Base-by-base conservation (phyloP, 768 basidiomycete species). In the Hygrocybe coccinea region DNA sequence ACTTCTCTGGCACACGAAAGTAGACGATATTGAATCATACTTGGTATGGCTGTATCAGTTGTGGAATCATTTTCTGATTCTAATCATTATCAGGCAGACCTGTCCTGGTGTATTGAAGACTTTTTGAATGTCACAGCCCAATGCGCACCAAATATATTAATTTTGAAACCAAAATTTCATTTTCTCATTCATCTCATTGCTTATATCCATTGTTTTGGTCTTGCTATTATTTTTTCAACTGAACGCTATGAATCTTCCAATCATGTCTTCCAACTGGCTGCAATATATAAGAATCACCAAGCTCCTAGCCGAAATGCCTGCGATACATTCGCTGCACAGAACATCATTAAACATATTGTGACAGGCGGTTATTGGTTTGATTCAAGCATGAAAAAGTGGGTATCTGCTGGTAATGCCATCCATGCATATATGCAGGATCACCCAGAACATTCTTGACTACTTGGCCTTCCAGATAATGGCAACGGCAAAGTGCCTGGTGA, bases 181-280 rank as follows among this genome's bases (percentile, higher is more conserved):
- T 36, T 72, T 0, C 65, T 76, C 5, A 15, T 59, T 5, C 71
- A 73, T 52, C 44, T 70, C 2, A 5, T 49, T 0, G 52, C 68
- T 2, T 66, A 74, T 55, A 64, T 72, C 12, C 57, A 57, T 3
- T 55, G 64, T 1, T 70, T 68, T 61, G 74, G 76, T 12, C 76
- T 73, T 0, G 58, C 65, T 0, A 60, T 75, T 19, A 49, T 63
- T 0, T 67, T 59, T 35, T 65, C 74, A 1, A 77, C 74, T 0
- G 76, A 78, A 57, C 50, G 63, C 0, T 77, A 68, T 53, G 76
- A 78, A 53, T 65, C 62, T 22, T 77, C 59, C 55, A 77, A 78
- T 56, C 69, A 65, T 5, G 61, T 78, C 11, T 76, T 77, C 45
- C 63, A 71, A 0, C 19, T 68, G 2, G 67, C 67, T 35, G 71